phyloP scores from a whole-genome alignment of 1,284 basidiomycete species.

The Rhodotorula mucilaginosa region DNA sequence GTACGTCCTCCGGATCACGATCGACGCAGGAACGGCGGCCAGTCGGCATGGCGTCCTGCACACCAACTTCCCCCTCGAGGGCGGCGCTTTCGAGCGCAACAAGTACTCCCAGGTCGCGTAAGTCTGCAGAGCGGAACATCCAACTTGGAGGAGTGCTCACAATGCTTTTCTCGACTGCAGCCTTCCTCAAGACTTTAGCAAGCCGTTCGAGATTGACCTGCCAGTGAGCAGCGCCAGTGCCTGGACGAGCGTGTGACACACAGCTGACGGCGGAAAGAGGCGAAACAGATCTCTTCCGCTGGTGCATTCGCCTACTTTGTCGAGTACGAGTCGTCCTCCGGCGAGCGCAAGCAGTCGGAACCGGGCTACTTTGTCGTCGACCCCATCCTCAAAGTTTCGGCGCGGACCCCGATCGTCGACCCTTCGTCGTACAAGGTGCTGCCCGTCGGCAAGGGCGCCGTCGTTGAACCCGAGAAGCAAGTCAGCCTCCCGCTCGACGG shows the following conservation, averaged over 20 bases:
- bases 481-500: constrained; percentile 77
- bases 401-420: constrained; percentile 69
- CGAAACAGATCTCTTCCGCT: constrained; percentile 71
- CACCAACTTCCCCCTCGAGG: constrained; percentile 91
- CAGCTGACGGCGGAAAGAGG: too few relatives aligned
- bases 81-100: constrained; percentile 75
- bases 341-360: constrained; percentile 66
- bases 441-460: constrained; percentile 48
- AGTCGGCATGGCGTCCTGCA: constrained; percentile 84
- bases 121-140: constrained; percentile 43
- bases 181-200: constrained; percentile 74
- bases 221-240: constrained; percentile 50
- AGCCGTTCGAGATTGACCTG: constrained; percentile 85
- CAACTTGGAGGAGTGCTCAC: neutral
- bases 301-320: constrained; percentile 92
- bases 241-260: too few relatives aligned
- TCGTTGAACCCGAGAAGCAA: constrained; percentile 56
- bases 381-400: constrained; percentile 72
- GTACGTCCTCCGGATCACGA: constrained; percentile 81
- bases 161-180: constrained; percentile 49
- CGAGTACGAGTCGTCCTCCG: constrained; percentile 68
- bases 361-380: constrained; percentile 95
- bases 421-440: constrained; percentile 43
- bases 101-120: constrained; percentile 74
- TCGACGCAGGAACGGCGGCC: constrained; percentile 83